These are phyloP conservation scores for Choiromyces venosus DNA, from an alignment of 495 filamentous ascomycete genomes.

Conservation along the genomic window DNA sequence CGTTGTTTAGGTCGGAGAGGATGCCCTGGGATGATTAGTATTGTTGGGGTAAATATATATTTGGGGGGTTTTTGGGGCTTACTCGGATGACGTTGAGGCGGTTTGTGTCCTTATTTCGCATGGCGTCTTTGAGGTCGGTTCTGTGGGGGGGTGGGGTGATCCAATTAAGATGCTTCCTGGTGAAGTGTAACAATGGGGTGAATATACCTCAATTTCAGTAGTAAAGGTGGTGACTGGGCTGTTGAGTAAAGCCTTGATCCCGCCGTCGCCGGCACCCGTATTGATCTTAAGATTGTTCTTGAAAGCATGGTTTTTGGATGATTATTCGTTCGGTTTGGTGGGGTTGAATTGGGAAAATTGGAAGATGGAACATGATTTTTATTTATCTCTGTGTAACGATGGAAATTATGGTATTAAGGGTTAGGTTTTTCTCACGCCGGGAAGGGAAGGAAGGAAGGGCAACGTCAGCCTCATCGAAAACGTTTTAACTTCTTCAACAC, in stretches of 20 bases:
- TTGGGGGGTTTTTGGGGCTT: not conserved
- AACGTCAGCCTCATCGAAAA: slow-evolving; percentile 21
- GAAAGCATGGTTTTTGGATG: slow-evolving; percentile 13
- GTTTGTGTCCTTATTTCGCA: slow-evolving; percentile 54
- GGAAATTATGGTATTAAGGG: not conserved
- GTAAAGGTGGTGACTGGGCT: slow-evolving; percentile 40
- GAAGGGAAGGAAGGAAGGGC: not conserved
- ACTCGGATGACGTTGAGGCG: slow-evolving; percentile 52
- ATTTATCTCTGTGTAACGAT: slow-evolving; percentile 1
- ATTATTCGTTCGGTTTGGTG: not conserved
- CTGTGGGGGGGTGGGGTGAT: slow-evolving; percentile 36
- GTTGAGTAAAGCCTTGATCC: slow-evolving; percentile 25
- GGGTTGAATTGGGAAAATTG: not conserved
- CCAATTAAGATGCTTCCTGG: not conserved
- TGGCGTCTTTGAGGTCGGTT: slow-evolving; percentile 56
- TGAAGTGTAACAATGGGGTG: not conserved
- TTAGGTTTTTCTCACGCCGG: not conserved
- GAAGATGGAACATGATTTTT: not conserved
- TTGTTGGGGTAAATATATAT: slow-evolving; percentile 6
- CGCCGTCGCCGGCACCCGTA: slow-evolving; percentile 4
- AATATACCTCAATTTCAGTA: slow-evolving; percentile 43
- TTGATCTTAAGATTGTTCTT: slow-evolving; percentile 11
- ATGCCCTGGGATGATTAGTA: slow-evolving; percentile 33
- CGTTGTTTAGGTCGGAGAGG: slow-evolving; percentile 52
- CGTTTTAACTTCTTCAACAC: not conserved